Evolutionary conservation across 306 rosid species (phyloP).

Genomic region (Vigna reflexopilosa): DNA sequence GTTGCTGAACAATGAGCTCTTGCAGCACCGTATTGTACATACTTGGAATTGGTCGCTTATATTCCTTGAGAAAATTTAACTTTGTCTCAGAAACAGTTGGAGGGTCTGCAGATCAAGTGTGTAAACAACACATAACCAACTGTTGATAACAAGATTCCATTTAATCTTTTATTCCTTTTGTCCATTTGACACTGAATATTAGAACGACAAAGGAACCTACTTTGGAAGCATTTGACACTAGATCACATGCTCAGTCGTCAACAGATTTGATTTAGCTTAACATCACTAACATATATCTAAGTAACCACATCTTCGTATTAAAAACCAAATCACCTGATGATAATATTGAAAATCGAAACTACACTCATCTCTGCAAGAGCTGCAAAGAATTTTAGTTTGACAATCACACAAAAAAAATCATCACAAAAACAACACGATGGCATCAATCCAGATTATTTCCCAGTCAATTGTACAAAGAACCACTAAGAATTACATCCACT

Average conservation of each 20-base stretch:
- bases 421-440: neutral
- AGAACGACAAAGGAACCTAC: constrained; percentile 18
- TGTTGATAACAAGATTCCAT: constrained; percentile 11
- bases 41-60: constrained; percentile 91
- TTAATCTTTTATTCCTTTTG: constrained; percentile 2
- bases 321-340: neutral
- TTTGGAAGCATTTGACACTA: constrained; percentile 12
- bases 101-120: constrained; percentile 59
- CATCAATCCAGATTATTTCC: constrained; percentile 10
- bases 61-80: constrained; percentile 79
- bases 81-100: constrained; percentile 93
- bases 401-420: neutral
- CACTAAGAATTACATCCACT: neutral
- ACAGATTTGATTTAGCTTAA: too few species aligned
- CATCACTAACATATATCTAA: neutral
- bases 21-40: constrained; percentile 86
- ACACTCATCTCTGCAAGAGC: constrained; percentile 18
- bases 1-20: constrained; percentile 97
- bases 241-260: neutral
- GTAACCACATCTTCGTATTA: neutral
- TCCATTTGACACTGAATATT: constrained; percentile 2
- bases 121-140: constrained; percentile 44
- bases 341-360: neutral
- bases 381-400: constrained; percentile 14
- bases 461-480: neutral